Base-by-base conservation (phyloP, 768 basidiomycete genomes). In the Tephrocybe sp. region DNA sequence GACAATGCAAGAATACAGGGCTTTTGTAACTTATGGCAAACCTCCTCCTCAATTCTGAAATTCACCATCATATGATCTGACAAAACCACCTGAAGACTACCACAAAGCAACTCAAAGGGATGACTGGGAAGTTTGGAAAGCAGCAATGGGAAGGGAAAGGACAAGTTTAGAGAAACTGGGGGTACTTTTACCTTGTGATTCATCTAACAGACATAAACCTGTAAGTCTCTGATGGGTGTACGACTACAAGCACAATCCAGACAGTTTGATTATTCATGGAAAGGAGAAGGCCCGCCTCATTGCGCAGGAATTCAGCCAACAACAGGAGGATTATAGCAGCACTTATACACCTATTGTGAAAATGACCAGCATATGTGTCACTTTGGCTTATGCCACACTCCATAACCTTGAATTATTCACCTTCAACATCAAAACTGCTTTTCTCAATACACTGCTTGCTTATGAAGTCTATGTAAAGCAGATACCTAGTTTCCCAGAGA, bases 211-310 rank as follows among this genome's bases (percentile, higher is more conserved):
- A 20, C 54, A 56, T 0, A 67, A 63, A 24, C 53, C 67, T 0
- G 65, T 77, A 12, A 62, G 62, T 0, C 55, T 61, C 7, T 46
- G 50, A 4, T 75, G 74, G 73, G 70, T 71, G 1, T 73, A 61
- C 50, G 61, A 57, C 1, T 56, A 65, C 44, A 81, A 81, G 59
- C 57, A 53, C 25, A 60, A 78, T 49, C 48, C 56, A 0, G 59
- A 64, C 25, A n/a, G n/a, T n/a, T n/a, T n/a, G n/a, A n/a, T n/a
- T n/a, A n/a, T n/a, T n/a, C n/a, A n/a, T n/a, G n/a, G n/a, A n/a
- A n/a, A n/a, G n/a, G n/a, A n/a, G n/a, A n/a, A n/a, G n/a, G n/a
- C n/a, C n/a, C n/a, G n/a, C n/a, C n/a, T n/a, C n/a, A n/a, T n/a
- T n/a, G n/a, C n/a, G n/a, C n/a, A n/a, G n/a, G n/a, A n/a, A n/a